Base-by-base conservation (phyloP, 2,329 filamentous ascomycete species). In the Chaetomium globosum region DNA sequence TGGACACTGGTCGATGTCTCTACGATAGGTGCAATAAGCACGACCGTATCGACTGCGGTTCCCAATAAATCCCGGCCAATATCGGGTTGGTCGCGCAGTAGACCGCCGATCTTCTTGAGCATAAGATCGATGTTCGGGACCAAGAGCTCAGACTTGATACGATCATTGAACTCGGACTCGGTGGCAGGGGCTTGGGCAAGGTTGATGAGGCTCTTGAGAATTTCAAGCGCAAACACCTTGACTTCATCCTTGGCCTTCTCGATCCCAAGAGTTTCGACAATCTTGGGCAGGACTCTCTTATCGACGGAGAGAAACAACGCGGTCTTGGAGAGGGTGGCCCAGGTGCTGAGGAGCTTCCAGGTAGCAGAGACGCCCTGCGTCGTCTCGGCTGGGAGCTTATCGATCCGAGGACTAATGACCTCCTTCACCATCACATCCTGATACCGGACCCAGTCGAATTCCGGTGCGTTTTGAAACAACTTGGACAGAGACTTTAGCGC, bases 351-450 rank as follows among this genome's bases (percentile, higher is more conserved):
- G 5, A 99, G 81, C 68, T 89, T 88, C 67, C 97, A 83, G 49
- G 93, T 85, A 19, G 89, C 91, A 2, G 95, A 98, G 8, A 97
- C 82, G 16, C 92, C 92, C 74, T 99, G 93, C 0, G 92, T 90
- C 52, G 92, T 97, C 78, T 99, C 95, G 5, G 85, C 82, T 0
- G 93, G 87, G 61, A 99, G 85, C 64, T 90, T 91, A 2, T 89
- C 85, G 21, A 98, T 80, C 69, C 92, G 85, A 21, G 92, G 92
- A 59, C 86, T 87, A 54, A 99, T 83, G 30, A 96, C 80, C 73
- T 97, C 89, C 31, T 85, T 80, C 61, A 95, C 86, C 59, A 98
- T 88, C 0, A 85, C 77, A 9, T 85, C 82, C 46, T 91, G 84
- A 74, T 93, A 96, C 1, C 83, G 80, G 1, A 81, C 81, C 90